Evolutionary conservation across 768 basidiomycete genomes (phyloP), one percentile per base, ranked within the genome.

Genomic region (Russula compacta): DNA sequence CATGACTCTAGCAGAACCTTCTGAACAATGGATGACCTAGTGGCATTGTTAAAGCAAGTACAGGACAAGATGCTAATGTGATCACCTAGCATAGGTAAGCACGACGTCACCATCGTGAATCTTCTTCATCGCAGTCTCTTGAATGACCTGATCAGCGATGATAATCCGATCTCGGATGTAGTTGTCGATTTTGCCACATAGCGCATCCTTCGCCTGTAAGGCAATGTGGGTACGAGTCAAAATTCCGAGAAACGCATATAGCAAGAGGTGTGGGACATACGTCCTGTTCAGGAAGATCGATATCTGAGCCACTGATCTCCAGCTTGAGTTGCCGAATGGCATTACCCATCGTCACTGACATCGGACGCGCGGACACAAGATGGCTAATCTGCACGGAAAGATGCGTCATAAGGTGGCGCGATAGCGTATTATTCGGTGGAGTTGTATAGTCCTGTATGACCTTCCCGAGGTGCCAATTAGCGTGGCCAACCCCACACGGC

Each of bases 141-240:
- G 85, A 51, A 99, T 98, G 55, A 98, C 91, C 70, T 94, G 83
- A 73, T 89, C 95, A 3, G 97, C 97, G 48, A 91, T 79, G 64
- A 91, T 85, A 67, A 99, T 97, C 48, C 94, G 83, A 74, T 98
- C 95, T 32, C 87, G 85, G 69, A 98, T 90, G 71, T 95, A 99
- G 59, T 85, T 83, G 70, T 95, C 93, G 59, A 99, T 98, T 68
- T 88, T 87, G 52, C 79, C 77, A 68, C 89, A 88, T 6, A 99
- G 76, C 4, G 78, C 78, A 68, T 92, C 81, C 74, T 98, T 98
- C 21, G 95, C 95, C 94, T 98, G 66, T 19, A 59, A 59, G 55
- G 44, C 42, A 59, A 10, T 47, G 58, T 42, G 32, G 61, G 62
- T 61, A 24, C 52, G 24, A 39, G 44, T 63, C 11, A 46, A 55